phyloP scores from a whole-genome alignment of 169 alveolate species.

The Plasmodium relictum region DNA sequence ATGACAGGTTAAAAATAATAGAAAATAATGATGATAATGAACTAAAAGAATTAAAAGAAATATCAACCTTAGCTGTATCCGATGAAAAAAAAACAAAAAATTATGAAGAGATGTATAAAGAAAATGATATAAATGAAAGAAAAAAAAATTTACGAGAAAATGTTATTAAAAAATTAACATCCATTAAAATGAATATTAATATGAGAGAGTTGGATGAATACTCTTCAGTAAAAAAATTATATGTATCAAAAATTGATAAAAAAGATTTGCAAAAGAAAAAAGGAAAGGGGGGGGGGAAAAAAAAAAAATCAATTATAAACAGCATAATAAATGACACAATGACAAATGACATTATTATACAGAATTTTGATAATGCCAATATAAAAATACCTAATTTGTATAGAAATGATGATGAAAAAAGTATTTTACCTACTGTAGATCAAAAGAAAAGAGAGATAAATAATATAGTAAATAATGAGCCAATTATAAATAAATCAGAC shows the following conservation, averaged over 20 bases:
- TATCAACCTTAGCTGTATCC: slow-evolving; percentile 41
- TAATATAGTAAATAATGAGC: slow-evolving; percentile 16
- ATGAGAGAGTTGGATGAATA: slow-evolving; percentile 74
- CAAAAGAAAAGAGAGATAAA: slow-evolving; percentile 2
- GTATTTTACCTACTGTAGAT: neutral
- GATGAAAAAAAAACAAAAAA: slow-evolving; percentile 16
- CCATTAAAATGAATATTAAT: slow-evolving; percentile 66
- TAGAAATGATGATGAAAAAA: slow-evolving; percentile 26
- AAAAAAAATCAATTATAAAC: slow-evolving; percentile 35
- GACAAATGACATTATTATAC: slow-evolving; percentile 31
- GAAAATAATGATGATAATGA: slow-evolving; percentile 38
- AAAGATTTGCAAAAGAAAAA: slow-evolving; percentile 36
- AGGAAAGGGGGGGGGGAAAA: neutral
- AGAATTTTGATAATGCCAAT: neutral
- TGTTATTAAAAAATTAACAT: slow-evolving; percentile 63
- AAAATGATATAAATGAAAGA: slow-evolving; percentile 67
- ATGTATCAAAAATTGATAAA: slow-evolving; percentile 46
- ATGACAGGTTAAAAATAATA: slow-evolving; percentile 19
- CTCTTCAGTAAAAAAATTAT: slow-evolving; percentile 60
- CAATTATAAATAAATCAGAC: slow-evolving; percentile 64
- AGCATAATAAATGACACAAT: slow-evolving; percentile 70
- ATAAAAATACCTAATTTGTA: neutral
- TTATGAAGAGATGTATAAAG: slow-evolving; percentile 61
- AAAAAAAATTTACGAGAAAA: slow-evolving; percentile 48
- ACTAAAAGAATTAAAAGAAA: slow-evolving; percentile 44